These are phyloP conservation scores for Ustilago sp. DNA, from an alignment of 1,284 basidiomycete species.

Conservation along the genomic window DNA sequence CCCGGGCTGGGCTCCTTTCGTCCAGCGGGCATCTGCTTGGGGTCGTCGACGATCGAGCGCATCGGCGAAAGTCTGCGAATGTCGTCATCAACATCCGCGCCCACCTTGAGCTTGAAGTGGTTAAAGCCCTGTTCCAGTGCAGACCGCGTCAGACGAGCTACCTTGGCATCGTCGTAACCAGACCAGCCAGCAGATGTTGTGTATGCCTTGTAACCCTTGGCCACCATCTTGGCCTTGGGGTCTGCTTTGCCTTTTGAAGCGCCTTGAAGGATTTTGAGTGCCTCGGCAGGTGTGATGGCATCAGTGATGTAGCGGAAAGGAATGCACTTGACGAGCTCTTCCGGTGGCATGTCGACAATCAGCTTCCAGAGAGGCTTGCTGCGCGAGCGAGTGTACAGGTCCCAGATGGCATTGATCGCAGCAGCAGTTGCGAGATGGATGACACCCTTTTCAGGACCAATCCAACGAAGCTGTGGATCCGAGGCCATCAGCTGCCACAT, in stretches of 20 bases:
- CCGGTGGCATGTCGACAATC: slow-evolving; percentile 83
- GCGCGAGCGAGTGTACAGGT: slow-evolving; percentile 81
- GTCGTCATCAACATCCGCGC: slow-evolving; percentile 83
- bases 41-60: slow-evolving; percentile 85
- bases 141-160: slow-evolving; percentile 84
- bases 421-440: slow-evolving; percentile 85
- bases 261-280: slow-evolving; percentile 82
- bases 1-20: slow-evolving; percentile 30
- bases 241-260: slow-evolving; percentile 82
- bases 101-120: slow-evolving; percentile 82
- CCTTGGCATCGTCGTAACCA: slow-evolving; percentile 87
- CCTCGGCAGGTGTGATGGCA: slow-evolving; percentile 89
- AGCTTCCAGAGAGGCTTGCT: slow-evolving; percentile 87
- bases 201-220: slow-evolving; percentile 86
- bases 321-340: slow-evolving; percentile 83
- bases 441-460: slow-evolving; percentile 85
- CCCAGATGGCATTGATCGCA: slow-evolving; percentile 76
- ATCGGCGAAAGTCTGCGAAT: slow-evolving; percentile 87
- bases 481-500: slow-evolving; percentile 55
- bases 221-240: slow-evolving; percentile 49
- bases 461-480: slow-evolving; percentile 58
- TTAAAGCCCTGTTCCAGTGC: slow-evolving; percentile 79
- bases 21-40: slow-evolving; percentile 52
- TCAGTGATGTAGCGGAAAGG: slow-evolving; percentile 90
- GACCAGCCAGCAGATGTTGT: slow-evolving; percentile 85